A percentile compares a stretch with the other conserved stretches of the same genome.
These are phyloP conservation scores for Dioscorea cayenensis DNA, from an alignment of 116 monocot genomes.

Conservation along the genomic window DNA sequence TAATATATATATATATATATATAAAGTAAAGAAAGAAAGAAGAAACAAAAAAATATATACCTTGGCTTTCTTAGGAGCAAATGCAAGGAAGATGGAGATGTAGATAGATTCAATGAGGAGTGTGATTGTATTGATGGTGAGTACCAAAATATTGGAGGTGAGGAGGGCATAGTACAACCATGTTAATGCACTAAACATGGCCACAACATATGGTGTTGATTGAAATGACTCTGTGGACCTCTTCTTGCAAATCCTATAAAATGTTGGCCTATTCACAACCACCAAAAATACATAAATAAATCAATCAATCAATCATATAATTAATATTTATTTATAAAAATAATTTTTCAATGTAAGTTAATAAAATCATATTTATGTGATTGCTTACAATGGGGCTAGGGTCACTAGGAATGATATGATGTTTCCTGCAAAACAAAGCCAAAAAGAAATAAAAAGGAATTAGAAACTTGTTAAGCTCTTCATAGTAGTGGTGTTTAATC, in stretches of 20 bases:
- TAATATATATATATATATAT: background rate
- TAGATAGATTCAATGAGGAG: background rate
- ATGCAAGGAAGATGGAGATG: slow-evolving; percentile 9
- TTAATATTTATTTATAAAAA: background rate
- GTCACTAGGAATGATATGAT: slow-evolving; percentile 3
- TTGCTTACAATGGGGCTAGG: slow-evolving; percentile 5
- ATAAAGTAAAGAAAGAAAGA: background rate
- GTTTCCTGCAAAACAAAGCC: slow-evolving; percentile 4
- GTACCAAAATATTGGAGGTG: slow-evolving; percentile 1
- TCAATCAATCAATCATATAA: background rate
- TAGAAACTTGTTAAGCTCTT: background rate
- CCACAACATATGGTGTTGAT: slow-evolving; percentile 6
- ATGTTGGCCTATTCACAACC: slow-evolving; percentile 1
- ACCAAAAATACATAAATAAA: background rate
- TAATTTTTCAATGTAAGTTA: too few species aligned
- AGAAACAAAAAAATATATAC: background rate
- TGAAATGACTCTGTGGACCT: slow-evolving; percentile 13
- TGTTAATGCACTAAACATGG: slow-evolving; percentile 2
- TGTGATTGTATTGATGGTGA: slow-evolving; percentile 1
- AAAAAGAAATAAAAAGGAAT: background rate
- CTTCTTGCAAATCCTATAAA: slow-evolving; percentile 14
- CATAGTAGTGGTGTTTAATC: background rate
- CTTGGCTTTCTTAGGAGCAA: slow-evolving; percentile 11
- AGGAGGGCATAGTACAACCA: slow-evolving; percentile 13
- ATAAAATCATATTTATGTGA: background rate